phyloP scores from a whole-genome alignment of 1,139 yeast species.

The Yamadazyma dushanensis region DNA sequence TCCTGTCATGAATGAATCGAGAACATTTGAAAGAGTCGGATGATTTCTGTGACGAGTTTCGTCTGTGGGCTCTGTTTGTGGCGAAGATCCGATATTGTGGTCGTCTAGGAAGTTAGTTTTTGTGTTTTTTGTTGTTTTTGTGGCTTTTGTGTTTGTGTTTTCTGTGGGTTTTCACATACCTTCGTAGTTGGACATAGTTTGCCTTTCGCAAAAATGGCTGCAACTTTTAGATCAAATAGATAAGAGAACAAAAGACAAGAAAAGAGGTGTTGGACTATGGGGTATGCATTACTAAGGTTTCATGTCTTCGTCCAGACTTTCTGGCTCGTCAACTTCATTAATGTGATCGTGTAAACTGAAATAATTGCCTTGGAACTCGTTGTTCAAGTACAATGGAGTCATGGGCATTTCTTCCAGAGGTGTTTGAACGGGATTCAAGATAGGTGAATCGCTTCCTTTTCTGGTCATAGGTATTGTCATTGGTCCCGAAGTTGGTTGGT shows the following conservation, averaged over 20 bases:
- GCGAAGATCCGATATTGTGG: slow-evolving; percentile 25
- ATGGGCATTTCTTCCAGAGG: slow-evolving; percentile 47
- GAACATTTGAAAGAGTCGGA: slow-evolving; percentile 35
- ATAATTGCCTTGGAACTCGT: slow-evolving; percentile 14
- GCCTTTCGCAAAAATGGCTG: slow-evolving; percentile 1
- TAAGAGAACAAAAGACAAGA: no score
- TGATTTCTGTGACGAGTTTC: slow-evolving; percentile 24
- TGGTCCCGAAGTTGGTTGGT: slow-evolving; percentile 2
- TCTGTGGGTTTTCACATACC: slow-evolving; percentile 28
- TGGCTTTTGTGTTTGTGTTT: neutral
- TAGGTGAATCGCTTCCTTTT: slow-evolving; percentile 36
- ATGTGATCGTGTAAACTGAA: slow-evolving; percentile 14
- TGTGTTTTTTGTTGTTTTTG: neutral
- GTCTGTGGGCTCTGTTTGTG: slow-evolving; percentile 3
- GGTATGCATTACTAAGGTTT: no score
- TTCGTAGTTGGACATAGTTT: slow-evolving; percentile 42
- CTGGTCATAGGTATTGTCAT: slow-evolving; percentile 8
- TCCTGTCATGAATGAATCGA: slow-evolving; percentile 33
- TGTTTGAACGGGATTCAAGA: slow-evolving; percentile 43
- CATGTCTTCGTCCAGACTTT: slow-evolving; percentile 3
- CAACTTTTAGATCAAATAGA: no score
- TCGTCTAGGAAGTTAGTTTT: slow-evolving; percentile 33
- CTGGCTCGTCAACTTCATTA: slow-evolving; percentile 15
- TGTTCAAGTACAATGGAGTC: slow-evolving; percentile 44
- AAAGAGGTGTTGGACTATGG: no score